A percentile compares a stretch with the other conserved stretches of the same genome.
Conservation (phyloP, 228 moss, liverwort and hornwort species). For the Sphagnum fallax region DNA sequence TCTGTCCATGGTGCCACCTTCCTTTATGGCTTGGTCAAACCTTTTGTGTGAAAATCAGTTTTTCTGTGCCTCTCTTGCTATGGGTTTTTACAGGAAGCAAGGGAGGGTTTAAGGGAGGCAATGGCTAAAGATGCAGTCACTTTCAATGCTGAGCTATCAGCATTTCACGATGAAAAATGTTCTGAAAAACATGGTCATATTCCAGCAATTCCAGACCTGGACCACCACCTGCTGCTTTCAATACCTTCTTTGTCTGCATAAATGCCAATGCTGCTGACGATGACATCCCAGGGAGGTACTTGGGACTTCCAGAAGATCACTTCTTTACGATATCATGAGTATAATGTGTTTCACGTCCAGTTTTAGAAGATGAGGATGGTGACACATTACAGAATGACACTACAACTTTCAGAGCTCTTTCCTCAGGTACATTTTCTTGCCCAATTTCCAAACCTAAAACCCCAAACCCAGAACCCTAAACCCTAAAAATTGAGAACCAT, state of each 20-base stretch:
- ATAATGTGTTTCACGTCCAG: too few relatives aligned
- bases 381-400: constrained; percentile 2
- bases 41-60: not conserved
- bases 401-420: too few relatives aligned
- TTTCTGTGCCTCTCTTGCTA: not conserved
- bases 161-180: constrained; percentile 1
- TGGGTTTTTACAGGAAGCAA: constrained; percentile 32
- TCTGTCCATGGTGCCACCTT: not conserved
- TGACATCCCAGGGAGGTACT: constrained; percentile 14
- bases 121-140: constrained; percentile 34
- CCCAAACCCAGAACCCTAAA: too few relatives aligned
- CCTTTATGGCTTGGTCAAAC: not conserved
- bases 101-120: constrained; percentile 42
- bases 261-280: constrained; percentile 13
- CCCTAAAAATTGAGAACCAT: too few relatives aligned
- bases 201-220: too few relatives aligned
- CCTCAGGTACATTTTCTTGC: not conserved
- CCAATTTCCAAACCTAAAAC: not conserved
- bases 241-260: constrained; percentile 4
- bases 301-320: constrained; percentile 41
- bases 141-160: constrained; percentile 15
- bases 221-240: not conserved
- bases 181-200: too few relatives aligned
- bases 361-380: not conserved
- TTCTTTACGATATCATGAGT: constrained; percentile 20